Evolutionary conservation across 441 rosid genomes (phyloP), one percentile per base, ranked within the genome.

Genomic region (Daphne laureola): DNA sequence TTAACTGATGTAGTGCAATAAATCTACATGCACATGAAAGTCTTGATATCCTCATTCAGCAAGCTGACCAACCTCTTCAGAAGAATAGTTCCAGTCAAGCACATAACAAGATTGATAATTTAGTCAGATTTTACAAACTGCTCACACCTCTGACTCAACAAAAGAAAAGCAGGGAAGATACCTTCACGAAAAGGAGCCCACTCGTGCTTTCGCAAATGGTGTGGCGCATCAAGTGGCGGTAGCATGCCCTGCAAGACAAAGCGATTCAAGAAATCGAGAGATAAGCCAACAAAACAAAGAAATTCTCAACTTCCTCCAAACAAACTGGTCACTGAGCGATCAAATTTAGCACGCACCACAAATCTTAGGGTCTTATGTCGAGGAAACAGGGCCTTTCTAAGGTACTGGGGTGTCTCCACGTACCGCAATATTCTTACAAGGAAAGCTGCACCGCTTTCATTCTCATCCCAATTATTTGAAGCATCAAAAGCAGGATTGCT

Each of bases 221-320:
- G 97, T 5, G 97, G 99, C 65, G 97, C 97, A 78, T 93, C 97
- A 68, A 93, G 86, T 7, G 97, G 97, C 11, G 97, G 99, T 75
- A 90, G 72, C 83, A 93, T 68, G 51, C 97, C 98, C 97, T 90
- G 60, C 18, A 12, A 54, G 54, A 60, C 8, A 17, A 17, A 15
- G 52, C 16, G 4, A 50, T 55, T 38, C 5, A 42, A 0, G 9
- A 51, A 42, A 25, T 47, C n/a, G 48, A 43, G 13, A 53, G 50
- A 26, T 12, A 43, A 43, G 16, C 16, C 38, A 31, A 31, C 38
- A 4, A 2, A 31, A 31, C 5, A 9, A 31, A 31, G 38, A 31
- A 31, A 5, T 31, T 31, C 9, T 31, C 38, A 21, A 21, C 25
- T 0, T 21, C 25, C 25, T 21, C 25, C 25, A 21, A 21, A 21